These are phyloP conservation scores for Talaromyces albobiverticillius DNA, from an alignment of 2,329 filamentous ascomycete species.

Conservation along the genomic window DNA sequence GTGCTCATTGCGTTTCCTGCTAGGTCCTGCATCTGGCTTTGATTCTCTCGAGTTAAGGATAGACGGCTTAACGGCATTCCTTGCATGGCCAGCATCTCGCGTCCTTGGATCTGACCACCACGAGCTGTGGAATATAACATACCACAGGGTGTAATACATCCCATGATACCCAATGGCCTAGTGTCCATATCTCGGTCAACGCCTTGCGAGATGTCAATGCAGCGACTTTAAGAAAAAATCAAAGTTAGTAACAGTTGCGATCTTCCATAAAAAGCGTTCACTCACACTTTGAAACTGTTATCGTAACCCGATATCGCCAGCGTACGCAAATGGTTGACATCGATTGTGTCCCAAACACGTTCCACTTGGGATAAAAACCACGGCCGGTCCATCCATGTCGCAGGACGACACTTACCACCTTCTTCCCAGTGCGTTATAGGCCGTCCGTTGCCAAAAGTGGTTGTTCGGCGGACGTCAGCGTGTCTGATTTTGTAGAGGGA, in stretches of 20 bases:
- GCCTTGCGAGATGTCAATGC: conserved; percentile 69
- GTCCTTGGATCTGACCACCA: conserved; percentile 59
- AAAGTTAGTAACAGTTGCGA: background rate
- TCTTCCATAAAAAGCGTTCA: background rate
- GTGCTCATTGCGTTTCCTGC: conserved; percentile 79
- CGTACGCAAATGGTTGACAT: conserved; percentile 58
- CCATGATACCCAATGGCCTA: conserved; percentile 55
- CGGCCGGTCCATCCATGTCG: conserved; percentile 54
- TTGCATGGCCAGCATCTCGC: conserved; percentile 64
- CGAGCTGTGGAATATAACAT: conserved; percentile 60
- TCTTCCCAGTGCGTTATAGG: conserved; percentile 61
- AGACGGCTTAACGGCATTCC: conserved; percentile 64
- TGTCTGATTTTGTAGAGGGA: conserved; percentile 58
- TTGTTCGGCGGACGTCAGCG: conserved; percentile 49
- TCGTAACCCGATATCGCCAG: conserved; percentile 51
- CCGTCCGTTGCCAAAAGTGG: conserved; percentile 52
- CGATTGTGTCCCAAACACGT: conserved; percentile 65
- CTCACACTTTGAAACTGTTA: conserved; percentile 54
- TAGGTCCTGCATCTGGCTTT: conserved; percentile 63
- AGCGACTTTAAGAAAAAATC: conserved; percentile 27
- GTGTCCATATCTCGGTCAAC: conserved; percentile 58
- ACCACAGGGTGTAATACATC: conserved; percentile 67
- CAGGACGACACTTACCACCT: conserved; percentile 51
- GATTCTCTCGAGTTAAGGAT: conserved; percentile 61
- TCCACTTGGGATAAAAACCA: conserved; percentile 54